Base-by-base conservation (phyloP, 331 rosid species). In the Acacia pycnantha region DNA sequence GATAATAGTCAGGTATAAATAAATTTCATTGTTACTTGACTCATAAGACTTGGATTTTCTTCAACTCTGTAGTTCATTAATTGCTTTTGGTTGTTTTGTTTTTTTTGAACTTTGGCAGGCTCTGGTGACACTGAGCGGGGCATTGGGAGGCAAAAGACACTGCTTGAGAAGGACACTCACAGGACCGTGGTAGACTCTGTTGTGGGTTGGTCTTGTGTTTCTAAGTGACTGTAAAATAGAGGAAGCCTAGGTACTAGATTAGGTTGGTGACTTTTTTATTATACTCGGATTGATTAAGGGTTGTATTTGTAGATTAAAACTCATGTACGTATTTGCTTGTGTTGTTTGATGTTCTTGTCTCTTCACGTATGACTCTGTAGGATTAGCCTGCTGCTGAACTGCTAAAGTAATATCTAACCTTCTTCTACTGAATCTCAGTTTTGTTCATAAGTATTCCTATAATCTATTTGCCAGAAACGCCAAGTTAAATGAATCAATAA, bases 111-210 rank as follows among this genome's bases (percentile, higher is more conserved):
- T 70, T 73, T 80, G 83, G 78, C 90, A 92, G 97, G 79, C 82
- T 31, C 37, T 85, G 83, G 97, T 91, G 88, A 56, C 87, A 29
- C 21, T 80, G 79, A 78, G 81, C 40, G 4, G 62, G 74, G 74
- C 81, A 24, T 62, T 83, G 88, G 82, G 79, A 70, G 81, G 80
- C n/a, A 92, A 93, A 89, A 90, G 88, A 58, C 90, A 46, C 47
- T 89, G 93, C 88, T 87, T 96, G 86, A 87, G 99, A 80, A 88
- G 99, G 85, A 96, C 99, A 64, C 77, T 88, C 59, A 96, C 99
- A 2, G 97, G 98, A 21, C 99, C 98, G 7, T 95, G 97, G 98
- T 93, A 94, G 87, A 66, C 56, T 37, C 16, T 81, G 27, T 56
- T 74, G 62, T 9, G 77, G 54, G 68, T 79, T 59, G 27, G 79